A percentile compares a stretch with the other conserved stretches of the same genome.
These are phyloP conservation scores for Irpex sp. DNA, from an alignment of 1,284 basidiomycete genomes.

Conservation along the genomic window DNA sequence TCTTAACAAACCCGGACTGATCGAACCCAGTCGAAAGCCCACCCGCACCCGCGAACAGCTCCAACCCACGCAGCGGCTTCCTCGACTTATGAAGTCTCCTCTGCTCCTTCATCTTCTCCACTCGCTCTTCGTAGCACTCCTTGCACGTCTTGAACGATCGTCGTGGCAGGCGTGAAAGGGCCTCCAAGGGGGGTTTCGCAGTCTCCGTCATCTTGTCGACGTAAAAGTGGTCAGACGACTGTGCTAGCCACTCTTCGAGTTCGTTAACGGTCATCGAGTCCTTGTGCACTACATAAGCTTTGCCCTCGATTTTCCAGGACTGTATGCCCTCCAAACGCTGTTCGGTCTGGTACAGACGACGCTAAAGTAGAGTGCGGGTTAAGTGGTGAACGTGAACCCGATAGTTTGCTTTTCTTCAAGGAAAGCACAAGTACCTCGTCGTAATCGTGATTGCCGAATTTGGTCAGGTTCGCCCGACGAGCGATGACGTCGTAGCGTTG, in stretches of 20 bases:
- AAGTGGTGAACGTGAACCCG: neutral
- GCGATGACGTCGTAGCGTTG: slow-evolving; percentile 34
- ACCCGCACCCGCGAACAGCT: slow-evolving; percentile 66
- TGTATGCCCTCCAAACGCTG: slow-evolving; percentile 21
- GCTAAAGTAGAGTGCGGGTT: slow-evolving; percentile 27
- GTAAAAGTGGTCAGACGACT: slow-evolving; percentile 49
- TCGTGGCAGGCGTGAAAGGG: slow-evolving; percentile 27
- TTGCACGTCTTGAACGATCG: slow-evolving; percentile 31
- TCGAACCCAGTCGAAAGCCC: slow-evolving; percentile 63
- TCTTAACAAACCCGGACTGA: slow-evolving; percentile 51
- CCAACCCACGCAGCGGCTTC: slow-evolving; percentile 48
- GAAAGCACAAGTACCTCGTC: slow-evolving; percentile 26
- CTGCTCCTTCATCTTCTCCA: slow-evolving; percentile 22
- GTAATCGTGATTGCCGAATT: slow-evolving; percentile 7
- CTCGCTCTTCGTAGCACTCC: slow-evolving; percentile 31
- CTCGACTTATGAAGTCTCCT: slow-evolving; percentile 26
- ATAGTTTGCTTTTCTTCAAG: neutral
- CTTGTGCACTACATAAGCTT: slow-evolving; percentile 16
- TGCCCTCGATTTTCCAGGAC: slow-evolving; percentile 39
- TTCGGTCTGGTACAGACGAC: slow-evolving; percentile 37
- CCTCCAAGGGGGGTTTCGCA: slow-evolving; percentile 10
- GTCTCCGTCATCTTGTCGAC: slow-evolving; percentile 29
- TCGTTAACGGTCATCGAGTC: slow-evolving; percentile 20
- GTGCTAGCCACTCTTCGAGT: slow-evolving; percentile 41
- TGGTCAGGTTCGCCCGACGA: slow-evolving; percentile 14